These are phyloP conservation scores for Tagetes erecta DNA, from an alignment of 129 eudicot species.

Conservation along the genomic window DNA sequence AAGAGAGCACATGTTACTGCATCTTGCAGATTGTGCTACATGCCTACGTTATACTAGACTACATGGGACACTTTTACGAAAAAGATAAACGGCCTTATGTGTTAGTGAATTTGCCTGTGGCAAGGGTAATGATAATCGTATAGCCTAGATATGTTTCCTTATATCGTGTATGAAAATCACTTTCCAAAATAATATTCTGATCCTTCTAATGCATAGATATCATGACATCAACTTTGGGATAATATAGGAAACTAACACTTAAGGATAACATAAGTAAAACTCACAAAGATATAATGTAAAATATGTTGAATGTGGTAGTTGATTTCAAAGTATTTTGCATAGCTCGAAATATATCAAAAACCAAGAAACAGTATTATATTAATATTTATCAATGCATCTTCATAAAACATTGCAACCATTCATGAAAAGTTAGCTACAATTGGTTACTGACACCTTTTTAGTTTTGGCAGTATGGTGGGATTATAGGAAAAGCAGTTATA, in stretches of 20 bases:
- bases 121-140: too few relatives aligned
- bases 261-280: background rate
- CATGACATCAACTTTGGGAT: background rate
- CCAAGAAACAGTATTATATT: background rate
- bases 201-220: background rate
- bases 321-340: background rate
- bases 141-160: too few relatives aligned
- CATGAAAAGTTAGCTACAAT: background rate
- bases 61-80: too few relatives aligned
- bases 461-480: background rate
- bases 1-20: too few relatives aligned
- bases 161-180: background rate
- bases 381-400: background rate
- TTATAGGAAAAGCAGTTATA: background rate
- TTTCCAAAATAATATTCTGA: background rate
- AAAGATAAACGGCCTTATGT: too few relatives aligned
- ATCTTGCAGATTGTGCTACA: too few relatives aligned
- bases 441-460: background rate
- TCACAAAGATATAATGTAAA: background rate
- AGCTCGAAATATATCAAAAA: background rate
- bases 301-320: background rate
- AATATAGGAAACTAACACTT: background rate
- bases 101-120: too few relatives aligned
- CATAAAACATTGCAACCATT: background rate
- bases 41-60: too few relatives aligned